Percentiles rank a stretch among this genome's conserved stretches.
Conservation (phyloP, 345 rosid genomes). For the Eucalyptus sp. region DNA sequence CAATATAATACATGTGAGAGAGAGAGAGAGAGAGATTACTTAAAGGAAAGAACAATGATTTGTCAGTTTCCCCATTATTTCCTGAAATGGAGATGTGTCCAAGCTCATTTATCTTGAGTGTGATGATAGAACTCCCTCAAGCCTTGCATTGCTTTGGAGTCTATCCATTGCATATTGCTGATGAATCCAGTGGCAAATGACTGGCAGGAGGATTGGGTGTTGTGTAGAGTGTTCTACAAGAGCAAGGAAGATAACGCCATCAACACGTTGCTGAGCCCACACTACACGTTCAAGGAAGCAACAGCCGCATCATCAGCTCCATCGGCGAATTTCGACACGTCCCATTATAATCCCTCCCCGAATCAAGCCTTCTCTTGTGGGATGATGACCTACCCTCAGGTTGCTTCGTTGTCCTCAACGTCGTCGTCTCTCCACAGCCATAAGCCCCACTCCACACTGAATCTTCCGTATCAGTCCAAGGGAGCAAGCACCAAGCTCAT, state of each 20-base stretch:
- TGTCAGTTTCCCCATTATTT: background rate
- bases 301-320: background rate
- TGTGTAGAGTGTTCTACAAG: constrained; percentile 83
- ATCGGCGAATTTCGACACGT: background rate
- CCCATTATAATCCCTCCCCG: constrained; percentile 2
- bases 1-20: background rate
- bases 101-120: background rate
- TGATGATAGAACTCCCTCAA: background rate
- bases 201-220: constrained; percentile 86
- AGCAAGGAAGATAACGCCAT: constrained; percentile 27
- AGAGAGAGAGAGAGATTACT: background rate
- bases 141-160: background rate
- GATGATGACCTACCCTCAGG: constrained; percentile 6
- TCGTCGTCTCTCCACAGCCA: background rate
- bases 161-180: background rate
- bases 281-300: constrained; percentile 11
- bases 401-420: background rate
- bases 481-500: constrained; percentile 14
- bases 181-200: background rate
- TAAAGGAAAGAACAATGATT: background rate
- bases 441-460: constrained; percentile 8
- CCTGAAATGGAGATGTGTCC: background rate
- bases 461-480: constrained; percentile 6
- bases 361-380: background rate
- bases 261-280: constrained; percentile 7